Evolutionary conservation across 2,329 filamentous ascomycete species (phyloP), one percentile per base, ranked within the genome.

Genomic region (Neopestalotiopsis rosae): DNA sequence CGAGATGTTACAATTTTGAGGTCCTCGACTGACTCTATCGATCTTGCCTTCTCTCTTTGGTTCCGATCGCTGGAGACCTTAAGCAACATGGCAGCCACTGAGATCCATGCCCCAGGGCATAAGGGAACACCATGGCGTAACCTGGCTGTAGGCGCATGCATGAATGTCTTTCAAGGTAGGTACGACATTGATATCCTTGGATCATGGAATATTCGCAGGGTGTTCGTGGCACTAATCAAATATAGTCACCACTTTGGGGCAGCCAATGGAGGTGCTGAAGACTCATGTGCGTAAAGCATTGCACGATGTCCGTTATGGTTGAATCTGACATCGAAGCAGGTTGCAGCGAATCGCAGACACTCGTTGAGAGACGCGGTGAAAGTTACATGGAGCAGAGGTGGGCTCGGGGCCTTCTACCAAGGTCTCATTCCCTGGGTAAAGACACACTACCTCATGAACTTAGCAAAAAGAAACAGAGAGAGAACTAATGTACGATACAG

Each of bases 401-500:
- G 45, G 7, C 6, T 20, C 2, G 14, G 45, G 13, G 45, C 45
- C 5, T 52, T 52, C 14, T 52, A 52, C 9, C 45, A 52, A 52
- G 45, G 45, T 2, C n/a, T 52, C 1, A 52, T 52, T 1, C 45
- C 45, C 4, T 52, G 45, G 45, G 45, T 52, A 6, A 52, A 5
- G 6, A 38, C 1, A 20, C 9, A 4, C 3, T 52, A 2, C 5
- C 5, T 52, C 3, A 0, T 52, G 2, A 6, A 20, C 6, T 17
- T 20, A 6, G n/a, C 45, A 10, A 20, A n/a, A 9, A n/a, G 9
- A 2, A 20, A 3, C 9, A 9, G 5, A 52, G 3, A 52, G 9
- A n/a, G n/a, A 3, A 52, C 45, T 52, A 9, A 52, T 20, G 5
- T 1, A 9, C 17, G 1, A 4, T 49, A 0, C 45, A 52, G 95